Percentiles rank a stretch among this genome's conserved stretches.
Conservation (phyloP, 768 basidiomycete genomes). For the Boletus fagicola region DNA sequence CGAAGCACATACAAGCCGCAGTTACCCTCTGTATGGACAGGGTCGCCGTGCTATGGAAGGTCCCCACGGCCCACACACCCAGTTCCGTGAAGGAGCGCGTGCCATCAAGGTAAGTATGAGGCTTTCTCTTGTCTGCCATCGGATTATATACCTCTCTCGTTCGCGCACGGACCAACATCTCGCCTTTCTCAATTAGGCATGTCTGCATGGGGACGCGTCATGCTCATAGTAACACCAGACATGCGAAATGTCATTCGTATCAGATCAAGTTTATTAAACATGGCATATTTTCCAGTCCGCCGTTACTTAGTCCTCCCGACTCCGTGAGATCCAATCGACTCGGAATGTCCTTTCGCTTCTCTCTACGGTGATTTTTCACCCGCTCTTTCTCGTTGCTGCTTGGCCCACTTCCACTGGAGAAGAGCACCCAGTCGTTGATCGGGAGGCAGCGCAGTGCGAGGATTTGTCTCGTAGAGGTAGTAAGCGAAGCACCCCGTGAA, state of each 20-base stretch:
- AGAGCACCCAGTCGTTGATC: constrained; percentile 57
- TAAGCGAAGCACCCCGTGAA: constrained; percentile 79
- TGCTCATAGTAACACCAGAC: too few relatives aligned
- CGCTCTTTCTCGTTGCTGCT: constrained; percentile 29
- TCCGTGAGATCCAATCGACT: neutral
- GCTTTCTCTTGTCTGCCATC: fast-evolving
- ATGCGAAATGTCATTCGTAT: too few relatives aligned
- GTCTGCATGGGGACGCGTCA: too few relatives aligned
- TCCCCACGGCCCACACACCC: constrained; percentile 56
- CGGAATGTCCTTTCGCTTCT: neutral
- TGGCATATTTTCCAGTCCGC: too few relatives aligned
- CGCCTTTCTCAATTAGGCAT: neutral
- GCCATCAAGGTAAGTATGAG: constrained; percentile 66
- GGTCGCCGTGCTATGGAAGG: constrained; percentile 57
- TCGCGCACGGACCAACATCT: constrained; percentile 27
- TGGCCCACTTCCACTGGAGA: constrained; percentile 65
- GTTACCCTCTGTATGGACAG: constrained; percentile 47
- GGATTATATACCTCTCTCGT: constrained; percentile 11
- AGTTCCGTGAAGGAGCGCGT: constrained; percentile 48
- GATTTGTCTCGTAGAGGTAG: constrained; percentile 78
- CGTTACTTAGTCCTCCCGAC: neutral
- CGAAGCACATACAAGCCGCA: constrained; percentile 55
- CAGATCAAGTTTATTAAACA: too few relatives aligned
- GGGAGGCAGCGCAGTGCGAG: constrained; percentile 60
- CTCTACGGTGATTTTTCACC: neutral